These are phyloP conservation scores for Calycina marina DNA, from an alignment of 2,329 filamentous ascomycete genomes.

Conservation along the genomic window DNA sequence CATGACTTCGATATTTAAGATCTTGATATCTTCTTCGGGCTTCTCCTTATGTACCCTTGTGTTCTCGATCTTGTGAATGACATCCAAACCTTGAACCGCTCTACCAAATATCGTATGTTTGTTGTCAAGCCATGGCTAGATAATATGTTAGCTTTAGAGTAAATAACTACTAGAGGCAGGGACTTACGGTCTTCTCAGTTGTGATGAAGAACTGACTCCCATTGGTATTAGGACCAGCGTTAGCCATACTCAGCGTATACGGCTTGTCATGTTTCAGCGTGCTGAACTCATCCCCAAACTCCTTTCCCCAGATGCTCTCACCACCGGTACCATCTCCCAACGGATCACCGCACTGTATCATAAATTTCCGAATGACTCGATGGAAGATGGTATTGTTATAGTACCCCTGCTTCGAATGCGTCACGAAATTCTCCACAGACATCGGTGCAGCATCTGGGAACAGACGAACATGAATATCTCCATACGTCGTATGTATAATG, in stretches of 20 bases:
- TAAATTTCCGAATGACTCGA: constrained; percentile 92
- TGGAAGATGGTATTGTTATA: constrained; percentile 99
- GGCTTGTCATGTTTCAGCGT: constrained; percentile 86
- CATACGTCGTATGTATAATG: constrained; percentile 80
- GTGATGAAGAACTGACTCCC: constrained; percentile 98
- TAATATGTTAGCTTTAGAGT: constrained; percentile 6
- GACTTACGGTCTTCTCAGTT: constrained; percentile 76
- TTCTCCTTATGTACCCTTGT: constrained; percentile 75
- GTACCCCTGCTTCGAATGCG: constrained; percentile 76
- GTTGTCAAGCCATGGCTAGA: constrained; percentile 74
- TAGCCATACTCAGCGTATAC: constrained; percentile 95
- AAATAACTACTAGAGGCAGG: not conserved
- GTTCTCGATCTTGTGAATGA: constrained; percentile 93
- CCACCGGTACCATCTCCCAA: constrained; percentile 80
- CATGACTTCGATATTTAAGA: constrained; percentile 58
- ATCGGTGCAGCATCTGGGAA: constrained; percentile 90
- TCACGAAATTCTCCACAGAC: constrained; percentile 94
- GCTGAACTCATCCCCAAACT: constrained; percentile 90
- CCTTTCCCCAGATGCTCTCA: constrained; percentile 82
- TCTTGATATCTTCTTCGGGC: constrained; percentile 94
- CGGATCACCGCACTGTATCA: constrained; percentile 84
- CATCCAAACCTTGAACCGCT: constrained; percentile 79
- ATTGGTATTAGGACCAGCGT: constrained; percentile 89
- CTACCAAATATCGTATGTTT: constrained; percentile 96
- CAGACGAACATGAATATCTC: constrained; percentile 84